Percentiles rank a stretch among this genome's conserved stretches.
These are phyloP conservation scores for Mortierella sp. DNA, from an alignment of 371 early-diverging fungal species.

Conservation along the genomic window DNA sequence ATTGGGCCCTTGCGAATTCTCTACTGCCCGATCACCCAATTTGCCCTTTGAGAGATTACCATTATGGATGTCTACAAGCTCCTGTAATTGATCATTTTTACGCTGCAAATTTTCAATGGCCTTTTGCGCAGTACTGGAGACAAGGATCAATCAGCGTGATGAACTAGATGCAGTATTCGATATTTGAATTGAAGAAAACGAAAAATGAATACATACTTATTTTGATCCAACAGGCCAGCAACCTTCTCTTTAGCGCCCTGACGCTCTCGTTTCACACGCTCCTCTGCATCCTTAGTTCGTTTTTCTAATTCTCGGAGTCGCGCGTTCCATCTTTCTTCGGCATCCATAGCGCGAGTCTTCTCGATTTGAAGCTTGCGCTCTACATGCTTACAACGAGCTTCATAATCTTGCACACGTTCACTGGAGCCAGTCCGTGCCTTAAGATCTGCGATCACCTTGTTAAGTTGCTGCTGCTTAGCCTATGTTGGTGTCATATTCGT, in stretches of 20 bases:
- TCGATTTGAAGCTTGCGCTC: slow-evolving; percentile 39
- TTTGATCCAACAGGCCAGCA: slow-evolving; percentile 34
- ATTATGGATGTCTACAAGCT: slow-evolving; percentile 22
- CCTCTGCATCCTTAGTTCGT: slow-evolving; percentile 53
- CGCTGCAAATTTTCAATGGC: slow-evolving; percentile 33
- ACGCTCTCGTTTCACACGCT: slow-evolving; percentile 34
- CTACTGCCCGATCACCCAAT: background rate
- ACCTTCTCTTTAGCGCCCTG: slow-evolving; percentile 51
- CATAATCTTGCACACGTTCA: slow-evolving; percentile 28
- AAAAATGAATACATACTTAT: slow-evolving; percentile 20
- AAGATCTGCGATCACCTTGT: slow-evolving; percentile 27
- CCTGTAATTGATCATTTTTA: slow-evolving; percentile 30
- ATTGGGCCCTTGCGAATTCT: slow-evolving; percentile 2
- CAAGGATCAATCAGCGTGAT: background rate
- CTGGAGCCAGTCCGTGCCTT: slow-evolving; percentile 23
- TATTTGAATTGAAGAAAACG: background rate
- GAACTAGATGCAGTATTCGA: background rate
- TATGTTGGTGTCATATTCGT: background rate
- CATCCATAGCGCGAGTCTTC: slow-evolving; percentile 25
- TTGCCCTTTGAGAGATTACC: background rate
- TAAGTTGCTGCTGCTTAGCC: slow-evolving; percentile 23
- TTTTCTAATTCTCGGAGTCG: slow-evolving; percentile 47
- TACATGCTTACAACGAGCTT: slow-evolving; percentile 36
- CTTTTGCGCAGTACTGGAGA: slow-evolving; percentile 31
- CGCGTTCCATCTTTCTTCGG: slow-evolving; percentile 52